A percentile compares a stretch with the other conserved stretches of the same genome.
Conservation (phyloP, 2,329 filamentous ascomycete species). For the Lachnum nothofagi region DNA sequence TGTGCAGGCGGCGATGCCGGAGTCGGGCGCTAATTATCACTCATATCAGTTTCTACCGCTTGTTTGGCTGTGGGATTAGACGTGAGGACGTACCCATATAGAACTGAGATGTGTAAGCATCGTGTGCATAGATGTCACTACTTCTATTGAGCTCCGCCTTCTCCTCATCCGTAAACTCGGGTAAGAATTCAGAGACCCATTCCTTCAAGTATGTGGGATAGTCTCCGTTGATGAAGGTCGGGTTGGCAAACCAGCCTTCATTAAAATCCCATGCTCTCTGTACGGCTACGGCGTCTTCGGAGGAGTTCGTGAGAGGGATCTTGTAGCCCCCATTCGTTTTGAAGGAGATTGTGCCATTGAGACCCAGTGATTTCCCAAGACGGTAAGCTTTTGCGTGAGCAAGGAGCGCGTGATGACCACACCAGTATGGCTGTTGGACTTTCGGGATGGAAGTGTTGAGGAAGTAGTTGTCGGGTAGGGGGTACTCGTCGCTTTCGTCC, state of each 20-base stretch:
- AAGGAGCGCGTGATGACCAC: constrained; percentile 41
- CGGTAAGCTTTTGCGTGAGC: constrained; percentile 45
- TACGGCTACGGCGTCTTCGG: constrained; percentile 21
- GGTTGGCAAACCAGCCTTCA: constrained; percentile 47
- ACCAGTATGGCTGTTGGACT: constrained; percentile 37
- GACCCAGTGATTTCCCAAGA: constrained; percentile 49
- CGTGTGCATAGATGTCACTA: constrained; percentile 52
- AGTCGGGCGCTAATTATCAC: constrained; percentile 36
- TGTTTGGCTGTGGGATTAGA: too few species aligned
- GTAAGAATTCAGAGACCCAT: constrained; percentile 41
- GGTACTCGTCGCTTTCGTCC: constrained; percentile 7
- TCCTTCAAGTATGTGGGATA: constrained; percentile 45
- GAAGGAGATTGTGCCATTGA: constrained; percentile 45
- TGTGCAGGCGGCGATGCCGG: constrained; percentile 36
- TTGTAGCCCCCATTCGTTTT: constrained; percentile 40
- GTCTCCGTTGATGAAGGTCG: constrained; percentile 46
- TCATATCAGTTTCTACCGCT: background rate
- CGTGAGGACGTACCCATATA: constrained; percentile 35
- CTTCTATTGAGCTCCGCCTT: constrained; percentile 46
- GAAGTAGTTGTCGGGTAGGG: constrained; percentile 34
- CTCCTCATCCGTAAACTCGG: constrained; percentile 42
- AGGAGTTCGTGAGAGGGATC: constrained; percentile 40
- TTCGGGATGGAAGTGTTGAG: constrained; percentile 33
- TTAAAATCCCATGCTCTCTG: constrained; percentile 35
- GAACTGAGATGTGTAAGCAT: constrained; percentile 53